Conservation (phyloP, 805 yeast species). For the Blastobotrys chiropterorum region DNA sequence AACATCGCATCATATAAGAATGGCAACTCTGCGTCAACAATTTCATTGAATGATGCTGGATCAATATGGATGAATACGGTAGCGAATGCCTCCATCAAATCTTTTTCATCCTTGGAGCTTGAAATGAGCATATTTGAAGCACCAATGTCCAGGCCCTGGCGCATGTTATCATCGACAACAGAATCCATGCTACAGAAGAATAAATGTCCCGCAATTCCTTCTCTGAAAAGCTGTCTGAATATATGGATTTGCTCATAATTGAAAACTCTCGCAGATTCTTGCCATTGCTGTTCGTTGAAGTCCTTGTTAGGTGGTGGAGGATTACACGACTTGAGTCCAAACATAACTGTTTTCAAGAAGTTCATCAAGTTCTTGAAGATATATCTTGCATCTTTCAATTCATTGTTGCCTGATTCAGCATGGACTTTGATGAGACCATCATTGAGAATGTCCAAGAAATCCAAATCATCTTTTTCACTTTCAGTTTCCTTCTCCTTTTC, state of each 20-base stretch:
- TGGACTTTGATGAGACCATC: slow-evolving; percentile 55
- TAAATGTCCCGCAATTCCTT: slow-evolving; percentile 73
- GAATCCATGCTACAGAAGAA: slow-evolving; percentile 52
- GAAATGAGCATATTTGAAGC: slow-evolving; percentile 82
- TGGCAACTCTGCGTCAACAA: slow-evolving; percentile 73
- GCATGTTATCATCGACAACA: slow-evolving; percentile 24
- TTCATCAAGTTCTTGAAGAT: slow-evolving; percentile 84
- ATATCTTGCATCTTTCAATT: slow-evolving; percentile 76
- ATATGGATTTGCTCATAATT: slow-evolving; percentile 77
- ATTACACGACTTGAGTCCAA: slow-evolving; percentile 82
- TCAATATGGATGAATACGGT: slow-evolving; percentile 91
- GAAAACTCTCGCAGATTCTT: slow-evolving; percentile 77
- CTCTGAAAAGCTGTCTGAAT: slow-evolving; percentile 70
- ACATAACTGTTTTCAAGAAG: slow-evolving; percentile 82
- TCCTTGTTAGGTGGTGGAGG: slow-evolving; percentile 64
- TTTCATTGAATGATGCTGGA: slow-evolving; percentile 91
- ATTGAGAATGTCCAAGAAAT: slow-evolving; percentile 37
- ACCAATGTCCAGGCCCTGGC: slow-evolving; percentile 24
- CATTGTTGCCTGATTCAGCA: slow-evolving; percentile 36
- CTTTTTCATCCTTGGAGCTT: slow-evolving; percentile 89
- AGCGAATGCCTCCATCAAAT: slow-evolving; percentile 91
- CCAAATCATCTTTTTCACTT: slow-evolving; percentile 26
- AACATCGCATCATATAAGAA: slow-evolving; percentile 73
- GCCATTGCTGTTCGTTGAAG: slow-evolving; percentile 59
- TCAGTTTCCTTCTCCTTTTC: slow-evolving; percentile 3